phyloP scores from a whole-genome alignment of 768 basidiomycete genomes.

The Amyloporia xantha region DNA sequence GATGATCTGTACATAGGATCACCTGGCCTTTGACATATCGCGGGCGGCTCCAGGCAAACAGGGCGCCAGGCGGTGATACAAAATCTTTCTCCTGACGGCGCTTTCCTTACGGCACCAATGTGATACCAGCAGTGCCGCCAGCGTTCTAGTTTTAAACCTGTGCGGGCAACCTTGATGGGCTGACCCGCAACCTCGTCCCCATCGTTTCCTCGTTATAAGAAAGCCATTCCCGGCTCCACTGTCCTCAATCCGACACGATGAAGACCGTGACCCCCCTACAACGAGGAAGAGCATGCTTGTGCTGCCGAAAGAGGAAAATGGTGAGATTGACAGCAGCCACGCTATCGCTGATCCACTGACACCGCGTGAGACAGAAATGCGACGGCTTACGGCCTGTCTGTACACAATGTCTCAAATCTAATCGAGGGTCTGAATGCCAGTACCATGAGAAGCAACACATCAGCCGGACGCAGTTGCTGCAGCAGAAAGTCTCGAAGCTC shows the following conservation, averaged over 20 bases:
- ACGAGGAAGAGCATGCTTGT: slow-evolving; percentile 33
- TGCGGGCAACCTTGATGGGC: neutral
- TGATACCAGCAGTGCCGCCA: neutral
- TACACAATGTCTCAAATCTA: slow-evolving; percentile 48
- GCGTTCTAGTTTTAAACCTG: neutral
- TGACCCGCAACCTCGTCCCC: neutral
- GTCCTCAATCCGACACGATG: slow-evolving; percentile 7
- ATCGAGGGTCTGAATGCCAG: slow-evolving; percentile 42
- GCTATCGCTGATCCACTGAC: slow-evolving; percentile 6
- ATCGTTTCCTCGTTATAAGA: neutral
- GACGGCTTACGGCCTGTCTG: slow-evolving; percentile 53
- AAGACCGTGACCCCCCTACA: slow-evolving; percentile 28
- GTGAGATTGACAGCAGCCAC: slow-evolving; percentile 15
- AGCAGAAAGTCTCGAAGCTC: slow-evolving; percentile 47
- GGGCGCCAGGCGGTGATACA: neutral
- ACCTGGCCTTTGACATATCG: too few species aligned
- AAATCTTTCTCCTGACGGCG: neutral
- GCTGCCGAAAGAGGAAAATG: slow-evolving; percentile 35
- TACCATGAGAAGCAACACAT: slow-evolving; percentile 58
- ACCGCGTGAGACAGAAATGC: slow-evolving; percentile 42
- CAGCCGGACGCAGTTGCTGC: slow-evolving; percentile 51
- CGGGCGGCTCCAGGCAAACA: too few species aligned
- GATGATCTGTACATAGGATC: too few species aligned
- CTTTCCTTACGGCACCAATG: neutral
- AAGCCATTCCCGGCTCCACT: neutral